Percentiles rank a stretch among this genome's conserved stretches.
These are phyloP conservation scores for Limnanthes douglasii DNA, from an alignment of 345 rosid genomes.

Conservation along the genomic window DNA sequence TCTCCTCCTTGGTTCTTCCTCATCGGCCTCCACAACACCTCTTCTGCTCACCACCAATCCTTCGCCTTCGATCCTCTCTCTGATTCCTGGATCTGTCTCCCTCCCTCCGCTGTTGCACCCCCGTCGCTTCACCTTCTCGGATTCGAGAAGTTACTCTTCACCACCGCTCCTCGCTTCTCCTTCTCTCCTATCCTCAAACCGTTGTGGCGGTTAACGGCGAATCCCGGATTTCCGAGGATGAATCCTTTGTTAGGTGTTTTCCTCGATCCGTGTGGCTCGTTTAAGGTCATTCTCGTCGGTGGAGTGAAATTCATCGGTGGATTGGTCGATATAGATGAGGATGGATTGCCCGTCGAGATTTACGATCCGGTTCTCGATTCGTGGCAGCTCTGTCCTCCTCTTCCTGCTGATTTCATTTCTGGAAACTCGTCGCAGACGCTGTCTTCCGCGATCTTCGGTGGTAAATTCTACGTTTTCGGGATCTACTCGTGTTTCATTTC, in stretches of 20 bases:
- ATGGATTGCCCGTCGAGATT: conserved; percentile 51
- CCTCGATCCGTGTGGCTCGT: conserved; percentile 7
- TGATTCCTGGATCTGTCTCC: conserved; percentile 54
- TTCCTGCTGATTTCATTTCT: conserved; percentile 54
- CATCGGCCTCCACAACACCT: conserved; percentile 77
- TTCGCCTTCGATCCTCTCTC: conserved; percentile 77
- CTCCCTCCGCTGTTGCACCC: conserved; percentile 17
- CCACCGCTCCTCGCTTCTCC: conserved; percentile 49
- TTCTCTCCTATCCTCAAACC: conserved; percentile 42
- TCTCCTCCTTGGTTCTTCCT: conserved; percentile 75
- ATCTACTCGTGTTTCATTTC: conserved; percentile 40
- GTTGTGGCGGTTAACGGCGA: conserved; percentile 36
- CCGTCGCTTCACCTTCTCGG: conserved; percentile 24
- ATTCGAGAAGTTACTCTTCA: conserved; percentile 51
- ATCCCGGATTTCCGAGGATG: conserved; percentile 35
- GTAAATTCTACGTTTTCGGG: conserved; percentile 52
- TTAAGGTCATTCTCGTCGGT: conserved; percentile 48
- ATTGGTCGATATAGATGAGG: conserved; percentile 74
- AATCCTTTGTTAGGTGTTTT: conserved; percentile 53
- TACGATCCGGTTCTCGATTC: conserved; percentile 39
- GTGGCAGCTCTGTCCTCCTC: conserved; percentile 64
- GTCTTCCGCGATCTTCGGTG: conserved; percentile 40
- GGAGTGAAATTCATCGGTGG: conserved; percentile 58
- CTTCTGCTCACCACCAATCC: conserved; percentile 58
- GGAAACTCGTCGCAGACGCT: conserved; percentile 40